Conservation (phyloP, 2,329 filamentous ascomycete species). For the Hymenoscyphus occultus region DNA sequence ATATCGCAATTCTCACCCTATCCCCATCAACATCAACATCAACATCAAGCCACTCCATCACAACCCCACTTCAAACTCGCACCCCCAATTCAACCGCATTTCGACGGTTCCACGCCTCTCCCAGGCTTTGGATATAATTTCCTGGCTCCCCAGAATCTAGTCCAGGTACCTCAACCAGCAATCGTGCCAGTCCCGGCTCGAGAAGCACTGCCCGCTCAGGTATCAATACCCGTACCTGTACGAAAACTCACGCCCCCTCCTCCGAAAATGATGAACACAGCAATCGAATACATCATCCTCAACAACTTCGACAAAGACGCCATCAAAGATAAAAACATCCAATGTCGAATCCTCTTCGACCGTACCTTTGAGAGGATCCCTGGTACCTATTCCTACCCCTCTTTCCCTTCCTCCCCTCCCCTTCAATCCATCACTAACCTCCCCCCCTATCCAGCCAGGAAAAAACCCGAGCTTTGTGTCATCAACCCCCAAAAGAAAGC, state of each 20-base stretch:
- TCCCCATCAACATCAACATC: no score
- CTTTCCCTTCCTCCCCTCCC: background rate
- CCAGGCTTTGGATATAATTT: conserved; percentile 36
- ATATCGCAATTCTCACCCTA: background rate
- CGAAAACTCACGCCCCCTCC: conserved; percentile 23
- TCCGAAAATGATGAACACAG: conserved; percentile 46
- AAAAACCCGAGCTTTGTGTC: conserved; percentile 57
- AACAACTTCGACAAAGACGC: conserved; percentile 52
- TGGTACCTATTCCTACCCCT: conserved; percentile 40
- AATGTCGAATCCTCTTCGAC: conserved; percentile 55
- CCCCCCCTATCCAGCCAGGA: conserved; percentile 12
- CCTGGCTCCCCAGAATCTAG: conserved; percentile 10
- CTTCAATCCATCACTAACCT: conserved; percentile 23
- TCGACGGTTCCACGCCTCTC: conserved; percentile 33
- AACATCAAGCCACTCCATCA: conserved; percentile 5
- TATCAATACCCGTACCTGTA: conserved; percentile 18
- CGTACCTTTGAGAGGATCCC: conserved; percentile 45
- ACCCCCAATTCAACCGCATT: conserved; percentile 23
- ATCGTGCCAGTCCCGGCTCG: conserved; percentile 6
- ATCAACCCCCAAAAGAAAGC: conserved; percentile 76
- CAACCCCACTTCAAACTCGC: conserved; percentile 16
- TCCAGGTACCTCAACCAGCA: background rate
- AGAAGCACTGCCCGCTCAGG: conserved; percentile 20
- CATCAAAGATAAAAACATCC: conserved; percentile 50
- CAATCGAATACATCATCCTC: conserved; percentile 57